phyloP scores from a whole-genome alignment of 2,329 filamentous ascomycete species.

The Colletotrichum horii region DNA sequence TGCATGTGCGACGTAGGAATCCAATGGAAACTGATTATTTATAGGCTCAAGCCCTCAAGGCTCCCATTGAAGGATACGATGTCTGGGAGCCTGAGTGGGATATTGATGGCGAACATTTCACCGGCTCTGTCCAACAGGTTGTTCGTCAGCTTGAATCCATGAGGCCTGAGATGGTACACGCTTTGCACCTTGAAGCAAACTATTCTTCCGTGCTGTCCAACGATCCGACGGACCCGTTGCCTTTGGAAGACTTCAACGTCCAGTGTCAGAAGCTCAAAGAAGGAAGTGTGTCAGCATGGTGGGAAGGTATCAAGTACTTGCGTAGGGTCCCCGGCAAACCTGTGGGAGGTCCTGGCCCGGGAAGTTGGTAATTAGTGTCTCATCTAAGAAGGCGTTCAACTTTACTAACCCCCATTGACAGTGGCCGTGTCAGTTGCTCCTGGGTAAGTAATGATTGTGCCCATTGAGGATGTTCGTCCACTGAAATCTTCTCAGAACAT shows the following conservation, averaged over 20 bases:
- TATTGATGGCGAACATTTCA: slow-evolving; percentile 11
- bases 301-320: not conserved
- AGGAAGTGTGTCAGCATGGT: not conserved
- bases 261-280: not conserved
- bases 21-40: not conserved
- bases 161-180: not conserved
- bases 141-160: not conserved
- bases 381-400: not conserved
- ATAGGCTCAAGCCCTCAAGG: not conserved
- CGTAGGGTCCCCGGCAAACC: not conserved
- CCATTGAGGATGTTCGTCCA: not conserved
- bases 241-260: not conserved
- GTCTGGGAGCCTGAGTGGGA: slow-evolving; percentile 15
- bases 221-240: not conserved
- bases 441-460: not conserved
- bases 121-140: not conserved
- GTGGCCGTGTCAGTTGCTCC: not conserved
- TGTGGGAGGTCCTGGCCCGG: not conserved
- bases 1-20: accelerated
- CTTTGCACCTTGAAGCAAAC: not conserved
- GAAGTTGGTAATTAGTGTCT: not conserved
- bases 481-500: not conserved
- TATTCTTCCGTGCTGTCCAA: not conserved
- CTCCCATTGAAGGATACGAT: not conserved
- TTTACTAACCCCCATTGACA: not conserved